Evolutionary conservation across 2,329 filamentous ascomycete genomes (phyloP), one percentile per base, ranked within the genome.

Genomic region (Fusarium subglutinans): DNA sequence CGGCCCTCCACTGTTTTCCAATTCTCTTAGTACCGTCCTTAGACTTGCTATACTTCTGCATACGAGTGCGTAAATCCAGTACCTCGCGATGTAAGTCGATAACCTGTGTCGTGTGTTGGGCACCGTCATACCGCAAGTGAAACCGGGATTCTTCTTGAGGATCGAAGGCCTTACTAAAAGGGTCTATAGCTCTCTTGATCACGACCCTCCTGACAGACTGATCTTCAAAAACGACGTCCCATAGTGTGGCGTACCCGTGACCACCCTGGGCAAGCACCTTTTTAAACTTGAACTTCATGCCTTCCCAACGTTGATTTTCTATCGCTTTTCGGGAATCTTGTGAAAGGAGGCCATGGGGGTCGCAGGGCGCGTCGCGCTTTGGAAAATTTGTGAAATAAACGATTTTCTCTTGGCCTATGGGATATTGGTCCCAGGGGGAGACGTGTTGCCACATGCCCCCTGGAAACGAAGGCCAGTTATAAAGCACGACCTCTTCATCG

Each of bases 231-330:
- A 59, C 54, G 45, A 70, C 68, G 26, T 72, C 68, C 75, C 77
- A 79, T 8, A 81, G 54, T 13, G 73, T 70, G 13, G 70, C 78
- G 22, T 73, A 75, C 30, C 79, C 80, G 14, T 69, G 73, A 9
- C 79, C 77, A n/a, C 80, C 80, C 17, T 40, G 28, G n/a, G 71
- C 79, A 37, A 81, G 61, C 38, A 80, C 48, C 53, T 74, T 79
- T 56, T 76, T 50, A 45, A 81, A 78, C 18, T 63, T 64, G 43
- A 81, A 69, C 18, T 54, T 54, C 26, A 79, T 68, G n/a, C 78
- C 79, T 9, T 54, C 13, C 68, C 72, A 78, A 10, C 20, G 17
- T 13, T 8, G 20, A 8, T 37, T 48, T 8, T 35, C 41, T 35
- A 77, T 51, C 6, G 12, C 17, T 5, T 41, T 10, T 54, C 12